Evolutionary conservation across 1,284 basidiomycete species (phyloP).

Genomic region (Sanguinoderma infundibulare): DNA sequence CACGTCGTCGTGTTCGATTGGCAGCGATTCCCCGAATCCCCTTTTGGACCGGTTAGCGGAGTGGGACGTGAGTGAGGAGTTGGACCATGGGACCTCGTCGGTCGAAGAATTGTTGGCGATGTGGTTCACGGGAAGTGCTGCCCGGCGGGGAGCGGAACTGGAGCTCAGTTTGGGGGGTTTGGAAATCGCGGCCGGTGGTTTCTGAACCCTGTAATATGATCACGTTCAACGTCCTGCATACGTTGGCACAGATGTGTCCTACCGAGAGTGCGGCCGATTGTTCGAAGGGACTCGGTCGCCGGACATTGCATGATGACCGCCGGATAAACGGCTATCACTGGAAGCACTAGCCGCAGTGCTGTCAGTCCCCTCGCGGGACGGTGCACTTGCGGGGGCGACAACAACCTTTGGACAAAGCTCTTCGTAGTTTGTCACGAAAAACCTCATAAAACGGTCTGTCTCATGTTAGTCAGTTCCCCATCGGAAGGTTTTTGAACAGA

Average conservation of each 20-base stretch:
- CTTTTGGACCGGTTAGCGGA: background rate
- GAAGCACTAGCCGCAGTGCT: too few relatives aligned
- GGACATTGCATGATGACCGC: too few relatives aligned
- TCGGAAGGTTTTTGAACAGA: too few relatives aligned
- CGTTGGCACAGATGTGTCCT: background rate
- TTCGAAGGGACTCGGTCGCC: background rate
- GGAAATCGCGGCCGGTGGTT: background rate
- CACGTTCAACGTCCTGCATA: background rate
- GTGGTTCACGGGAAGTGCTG: too few relatives aligned
- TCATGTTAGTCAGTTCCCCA: background rate
- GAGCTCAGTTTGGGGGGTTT: background rate
- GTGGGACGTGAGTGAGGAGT: background rate
- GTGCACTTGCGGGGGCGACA: background rate
- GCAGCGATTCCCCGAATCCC: background rate
- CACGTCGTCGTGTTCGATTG: background rate
- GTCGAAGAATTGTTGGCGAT: background rate
- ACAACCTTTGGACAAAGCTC: background rate
- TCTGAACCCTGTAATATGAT: background rate
- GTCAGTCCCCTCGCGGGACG: too few relatives aligned
- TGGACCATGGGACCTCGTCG: background rate
- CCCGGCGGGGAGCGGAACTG: background rate
- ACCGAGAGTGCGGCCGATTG: background rate
- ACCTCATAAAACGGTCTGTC: background rate
- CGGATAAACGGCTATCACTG: too few relatives aligned
- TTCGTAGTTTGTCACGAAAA: background rate